Conservation (phyloP, 305 asterid genomes). For the Nicotiana rustica region DNA sequence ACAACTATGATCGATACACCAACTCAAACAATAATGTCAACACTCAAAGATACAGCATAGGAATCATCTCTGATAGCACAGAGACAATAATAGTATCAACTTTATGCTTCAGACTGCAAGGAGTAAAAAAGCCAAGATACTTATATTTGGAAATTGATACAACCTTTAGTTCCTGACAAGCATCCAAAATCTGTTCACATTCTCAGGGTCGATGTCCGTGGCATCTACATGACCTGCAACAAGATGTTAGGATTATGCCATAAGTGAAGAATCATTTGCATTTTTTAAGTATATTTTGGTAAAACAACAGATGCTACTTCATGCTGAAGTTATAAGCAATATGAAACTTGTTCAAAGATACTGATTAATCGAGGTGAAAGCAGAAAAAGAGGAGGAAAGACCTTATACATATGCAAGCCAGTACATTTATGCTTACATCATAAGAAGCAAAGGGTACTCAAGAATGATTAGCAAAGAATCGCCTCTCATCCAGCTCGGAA, state of each 20-base stretch:
- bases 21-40: background rate
- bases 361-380: constrained; percentile 30
- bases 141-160: constrained; percentile 30
- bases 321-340: constrained; percentile 79
- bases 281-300: constrained; percentile 55
- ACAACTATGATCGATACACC: background rate
- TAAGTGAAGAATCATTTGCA: constrained; percentile 56
- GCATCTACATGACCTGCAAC: constrained; percentile 73
- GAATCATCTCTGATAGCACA: background rate
- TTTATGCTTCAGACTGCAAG: too few relatives aligned
- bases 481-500: constrained; percentile 86
- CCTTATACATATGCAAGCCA: constrained; percentile 34
- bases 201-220: constrained; percentile 67
- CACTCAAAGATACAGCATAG: background rate
- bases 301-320: constrained; percentile 78
- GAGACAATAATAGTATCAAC: too few relatives aligned
- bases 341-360: constrained; percentile 56
- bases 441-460: constrained; percentile 83
- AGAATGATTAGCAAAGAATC: constrained; percentile 68
- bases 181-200: constrained; percentile 66
- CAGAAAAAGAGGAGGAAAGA: background rate
- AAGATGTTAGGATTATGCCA: constrained; percentile 69
- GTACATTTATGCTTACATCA: constrained; percentile 84
- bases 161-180: constrained; percentile 86
- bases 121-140: too few relatives aligned